Evolutionary conservation across 495 filamentous ascomycete species (phyloP).

Genomic region (Halenospora varia): DNA sequence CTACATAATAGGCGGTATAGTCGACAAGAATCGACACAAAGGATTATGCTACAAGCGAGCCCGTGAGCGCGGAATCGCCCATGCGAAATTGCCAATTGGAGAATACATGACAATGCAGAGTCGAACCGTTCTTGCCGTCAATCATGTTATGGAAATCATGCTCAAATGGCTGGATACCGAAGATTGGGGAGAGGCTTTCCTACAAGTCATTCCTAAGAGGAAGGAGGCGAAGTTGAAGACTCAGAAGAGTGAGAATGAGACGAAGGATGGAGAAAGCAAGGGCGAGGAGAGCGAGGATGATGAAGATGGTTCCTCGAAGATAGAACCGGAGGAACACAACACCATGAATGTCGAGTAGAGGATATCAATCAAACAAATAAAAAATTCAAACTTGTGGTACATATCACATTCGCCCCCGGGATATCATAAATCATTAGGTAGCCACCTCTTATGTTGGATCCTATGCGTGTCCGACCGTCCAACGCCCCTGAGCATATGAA

Average conservation of each 20-base stretch:
- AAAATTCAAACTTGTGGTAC: too few relatives aligned
- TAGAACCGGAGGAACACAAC: too few relatives aligned
- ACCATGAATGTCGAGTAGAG: too few relatives aligned
- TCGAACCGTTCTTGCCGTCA: conserved; percentile 79
- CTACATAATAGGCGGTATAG: conserved; percentile 92
- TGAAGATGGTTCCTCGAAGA: not conserved
- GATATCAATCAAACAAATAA: too few relatives aligned
- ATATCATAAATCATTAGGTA: conserved; percentile 2
- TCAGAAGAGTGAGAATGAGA: conserved; percentile 19
- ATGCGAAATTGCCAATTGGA: conserved; percentile 87
- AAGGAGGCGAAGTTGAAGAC: conserved; percentile 62
- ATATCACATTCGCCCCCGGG: not conserved
- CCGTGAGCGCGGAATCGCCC: conserved; percentile 66
- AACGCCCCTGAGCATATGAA: not conserved
- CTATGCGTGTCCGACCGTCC: too few relatives aligned
- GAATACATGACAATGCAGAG: conserved; percentile 87
- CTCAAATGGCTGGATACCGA: conserved; percentile 80
- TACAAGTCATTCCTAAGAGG: conserved; percentile 81
- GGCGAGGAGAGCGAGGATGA: conserved; percentile 8
- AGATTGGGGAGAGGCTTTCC: conserved; percentile 88
- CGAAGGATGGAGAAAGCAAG: conserved; percentile 5
- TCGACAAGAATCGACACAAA: conserved; percentile 95
- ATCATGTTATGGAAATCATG: conserved; percentile 97
- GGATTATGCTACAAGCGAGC: conserved; percentile 86
- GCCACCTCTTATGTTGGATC: too few relatives aligned